Evolutionary conservation across 2,329 filamentous ascomycete genomes (phyloP), one percentile per base, ranked within the genome.

Genomic region (Xylariomycetidae sp.): DNA sequence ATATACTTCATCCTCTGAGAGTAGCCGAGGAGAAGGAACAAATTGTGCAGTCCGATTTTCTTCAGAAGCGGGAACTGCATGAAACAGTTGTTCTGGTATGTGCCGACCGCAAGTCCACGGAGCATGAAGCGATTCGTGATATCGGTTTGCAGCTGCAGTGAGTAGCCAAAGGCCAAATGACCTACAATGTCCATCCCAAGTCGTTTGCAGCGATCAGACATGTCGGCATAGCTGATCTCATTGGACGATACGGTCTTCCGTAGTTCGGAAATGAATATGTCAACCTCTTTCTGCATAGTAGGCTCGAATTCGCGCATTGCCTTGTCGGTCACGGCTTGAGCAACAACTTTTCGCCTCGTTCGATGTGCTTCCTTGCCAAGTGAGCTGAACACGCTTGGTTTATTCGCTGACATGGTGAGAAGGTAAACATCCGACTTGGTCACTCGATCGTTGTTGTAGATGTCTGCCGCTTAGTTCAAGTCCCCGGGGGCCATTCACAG

Each of bases 271-370:
- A 34, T 31, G 23, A 44, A 48, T 9, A 41, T 34, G 12, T 46
- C 37, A 7, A 50, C 34, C 9, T 49, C 33, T 17, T 38, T 12
- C 4, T 33, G 4, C 37, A 49, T 47, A 3, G 24, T 40, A 0
- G 49, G 48, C 35, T 50, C 46, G 25, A 51, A 51, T 1, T 19
- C 24, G 5, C 40, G 34, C 19, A 50, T 39, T 1, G 43, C 27
- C 13, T 37, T 26, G 7, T 45, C 42, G 1, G 28, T 37, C 5
- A 52, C 22, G 5, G 26, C 35, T 2, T 34, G 34, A 2, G 26
- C 34, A 5, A 43, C 25, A 4, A 40, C 6, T 14, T 32, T 35
- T 5, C 42, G 31, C 15, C 34, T 40, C 2, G 14, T 6, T 14
- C 42, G 19, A 13, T 45, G 40, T 12, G 13, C 6, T 2, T 22